Base-by-base conservation (phyloP, 2,329 filamentous ascomycete genomes). In the Eutypella sp. region DNA sequence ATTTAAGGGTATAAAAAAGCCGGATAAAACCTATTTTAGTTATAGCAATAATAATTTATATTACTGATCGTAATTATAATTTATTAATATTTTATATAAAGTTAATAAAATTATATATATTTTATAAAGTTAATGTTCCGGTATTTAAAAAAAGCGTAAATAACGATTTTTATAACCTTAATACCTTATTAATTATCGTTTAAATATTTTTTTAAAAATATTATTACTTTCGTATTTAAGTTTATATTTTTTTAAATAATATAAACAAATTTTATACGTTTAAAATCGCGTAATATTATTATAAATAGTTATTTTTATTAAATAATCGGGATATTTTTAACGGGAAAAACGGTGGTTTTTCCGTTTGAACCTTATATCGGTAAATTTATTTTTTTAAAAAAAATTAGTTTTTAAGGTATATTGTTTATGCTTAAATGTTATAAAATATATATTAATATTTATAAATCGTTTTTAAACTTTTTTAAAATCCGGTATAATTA, bases 391-490 rank as follows among this genome's bases (percentile, higher is more conserved):
- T 38, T 27, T 3, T 24, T 33, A 11, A 41, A 41, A 11, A 8
- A 31, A 16, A 49, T 44, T 6, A 49, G 3, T 15, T 22, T 37
- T 9, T 19, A 39, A 9, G 44, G 42, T 44, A 47, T 37, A 19
- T 15, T 10, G 3, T 29, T 20, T 7, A 43, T 31, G 16, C 47
- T 40, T 37, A 49, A 37, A 18, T 43, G 40, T 10, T 31, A 31
- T 13, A 46, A 15, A 8, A 49, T 40, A 41, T 34, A 39, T 36
- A 40, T 41, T 10, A 49, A 37, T 15, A 24, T 41, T 37, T 44
- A 40, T 9, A 34, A 25, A n/a, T 37, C 29, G 8, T 19, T 33
- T 29, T 36, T 15, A 13, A 49, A 18, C 31, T 39, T 43, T 5
- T 42, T 23, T 3, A 46, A 15, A 23, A 49, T 49, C 3, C 36